Evolutionary conservation across 495 filamentous ascomycete genomes (phyloP).

Genomic region (Hypoxylon rickii): DNA sequence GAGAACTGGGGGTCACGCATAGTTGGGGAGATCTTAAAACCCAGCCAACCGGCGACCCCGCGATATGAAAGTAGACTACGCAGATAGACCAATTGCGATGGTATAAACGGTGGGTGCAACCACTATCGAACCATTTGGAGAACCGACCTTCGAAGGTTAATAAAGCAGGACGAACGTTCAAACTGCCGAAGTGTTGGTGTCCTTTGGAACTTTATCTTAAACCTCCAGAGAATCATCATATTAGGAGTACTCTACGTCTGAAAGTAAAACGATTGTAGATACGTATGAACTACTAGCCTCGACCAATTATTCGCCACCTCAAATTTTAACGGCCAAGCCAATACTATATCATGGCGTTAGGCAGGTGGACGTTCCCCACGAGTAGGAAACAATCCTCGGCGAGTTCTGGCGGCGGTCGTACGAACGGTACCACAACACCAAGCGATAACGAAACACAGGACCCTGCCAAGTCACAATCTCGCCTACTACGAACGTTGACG

Average conservation of each 20-base stretch:
- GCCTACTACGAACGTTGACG: slow-evolving; percentile 18
- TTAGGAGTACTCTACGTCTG: no score
- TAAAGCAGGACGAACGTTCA: slow-evolving; percentile 2
- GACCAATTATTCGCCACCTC: no score
- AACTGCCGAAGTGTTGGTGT: background rate
- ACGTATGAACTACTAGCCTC: no score
- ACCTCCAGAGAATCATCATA: background rate
- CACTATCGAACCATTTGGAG: slow-evolving; percentile 18
- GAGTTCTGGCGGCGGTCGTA: slow-evolving; percentile 12
- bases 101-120: slow-evolving; percentile 14
- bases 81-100: slow-evolving; percentile 20
- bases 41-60: slow-evolving; percentile 26
- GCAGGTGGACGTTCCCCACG: slow-evolving; percentile 26
- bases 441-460: slow-evolving; percentile 23
- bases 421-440: slow-evolving; percentile 23
- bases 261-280: no score
- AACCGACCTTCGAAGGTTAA: slow-evolving; percentile 2
- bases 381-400: slow-evolving; percentile 26
- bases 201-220: background rate
- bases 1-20: slow-evolving; percentile 16
- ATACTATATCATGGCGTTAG: slow-evolving; percentile 20
- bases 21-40: slow-evolving; percentile 18
- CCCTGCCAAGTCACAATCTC: slow-evolving; percentile 11
- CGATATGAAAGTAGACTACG: slow-evolving; percentile 11
- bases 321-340: no score